Conservation (phyloP, 2,329 filamentous ascomycete genomes). For the Phaeosphaeria sp. region DNA sequence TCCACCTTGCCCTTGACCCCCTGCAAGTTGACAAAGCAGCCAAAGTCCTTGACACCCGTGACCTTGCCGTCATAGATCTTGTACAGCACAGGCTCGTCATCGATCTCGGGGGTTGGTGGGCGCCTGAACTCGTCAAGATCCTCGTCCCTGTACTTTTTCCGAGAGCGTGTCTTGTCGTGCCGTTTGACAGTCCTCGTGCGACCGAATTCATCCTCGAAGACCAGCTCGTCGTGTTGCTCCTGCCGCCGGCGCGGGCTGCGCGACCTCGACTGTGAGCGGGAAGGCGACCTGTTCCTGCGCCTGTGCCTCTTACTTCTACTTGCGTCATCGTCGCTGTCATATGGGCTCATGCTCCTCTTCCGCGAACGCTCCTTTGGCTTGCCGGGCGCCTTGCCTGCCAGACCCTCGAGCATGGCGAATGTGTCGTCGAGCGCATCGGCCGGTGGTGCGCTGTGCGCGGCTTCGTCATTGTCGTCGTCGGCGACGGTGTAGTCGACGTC, state of each 20-base stretch:
- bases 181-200: conserved; percentile 50
- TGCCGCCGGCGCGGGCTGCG: conserved; percentile 54
- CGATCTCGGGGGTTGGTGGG: conserved; percentile 75
- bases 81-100: conserved; percentile 79
- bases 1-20: conserved; percentile 89
- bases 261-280: conserved; percentile 62
- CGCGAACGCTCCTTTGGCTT: conserved; percentile 57
- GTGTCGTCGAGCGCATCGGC: conserved; percentile 87
- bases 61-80: conserved; percentile 92
- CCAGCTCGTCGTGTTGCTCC: conserved; percentile 57
- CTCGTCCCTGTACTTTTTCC: conserved; percentile 44
- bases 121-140: conserved; percentile 68
- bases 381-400: conserved; percentile 63
- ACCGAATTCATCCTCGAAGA: conserved; percentile 68
- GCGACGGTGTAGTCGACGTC: conserved; percentile 61
- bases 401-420: conserved; percentile 84
- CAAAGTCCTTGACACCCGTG: conserved; percentile 93
- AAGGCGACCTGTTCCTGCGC: conserved; percentile 58
- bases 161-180: conserved; percentile 52
- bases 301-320: conserved; percentile 53
- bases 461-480: conserved; percentile 45
- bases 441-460: conserved; percentile 48
- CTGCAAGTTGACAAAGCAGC: conserved; percentile 90
- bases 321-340: conserved; percentile 52
- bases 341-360: conserved; percentile 68